These are phyloP conservation scores for Psilocybe cyanescens DNA, from an alignment of 768 basidiomycete species.

Conservation along the genomic window DNA sequence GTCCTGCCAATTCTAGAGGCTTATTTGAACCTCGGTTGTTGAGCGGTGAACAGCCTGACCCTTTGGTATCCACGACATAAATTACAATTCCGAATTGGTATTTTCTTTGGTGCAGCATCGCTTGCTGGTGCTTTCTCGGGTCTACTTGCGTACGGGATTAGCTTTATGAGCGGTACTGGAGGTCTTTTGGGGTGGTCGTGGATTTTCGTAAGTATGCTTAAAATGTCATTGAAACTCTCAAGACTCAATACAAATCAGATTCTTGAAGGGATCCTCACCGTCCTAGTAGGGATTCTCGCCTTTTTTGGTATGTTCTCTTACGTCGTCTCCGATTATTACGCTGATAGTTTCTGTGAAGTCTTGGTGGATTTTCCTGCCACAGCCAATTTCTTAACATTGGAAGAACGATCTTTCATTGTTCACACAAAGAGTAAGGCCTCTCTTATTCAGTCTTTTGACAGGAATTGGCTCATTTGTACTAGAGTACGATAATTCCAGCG, in stretches of 20 bases:
- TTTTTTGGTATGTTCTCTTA: slow-evolving; percentile 38
- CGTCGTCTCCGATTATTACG: not conserved
- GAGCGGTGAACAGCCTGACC: slow-evolving; percentile 45
- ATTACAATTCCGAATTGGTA: slow-evolving; percentile 60
- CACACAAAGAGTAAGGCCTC: slow-evolving; percentile 54
- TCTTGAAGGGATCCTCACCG: slow-evolving; percentile 66
- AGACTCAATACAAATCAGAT: slow-evolving; percentile 39
- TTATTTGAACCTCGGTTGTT: not conserved
- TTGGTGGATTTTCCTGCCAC: slow-evolving; percentile 66
- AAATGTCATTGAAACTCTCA: not conserved
- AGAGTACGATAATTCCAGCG: slow-evolving; percentile 61
- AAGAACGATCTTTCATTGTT: slow-evolving; percentile 58
- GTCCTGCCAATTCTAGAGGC: slow-evolving; percentile 15
- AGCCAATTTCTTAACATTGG: slow-evolving; percentile 61
- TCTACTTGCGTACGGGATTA: slow-evolving; percentile 57
- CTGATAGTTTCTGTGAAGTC: slow-evolving; percentile 35
- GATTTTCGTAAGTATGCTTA: slow-evolving; percentile 57
- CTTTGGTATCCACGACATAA: slow-evolving; percentile 71
- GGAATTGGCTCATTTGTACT: not conserved
- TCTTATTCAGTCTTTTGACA: not conserved
- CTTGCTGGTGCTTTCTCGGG: slow-evolving; percentile 68
- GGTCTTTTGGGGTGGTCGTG: slow-evolving; percentile 65
- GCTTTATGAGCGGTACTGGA: slow-evolving; percentile 50
- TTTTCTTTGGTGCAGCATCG: slow-evolving; percentile 71
- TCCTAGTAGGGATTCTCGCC: slow-evolving; percentile 56